Evolutionary conservation across 768 basidiomycete genomes (phyloP).

Genomic region (Tulasnella sp.): DNA sequence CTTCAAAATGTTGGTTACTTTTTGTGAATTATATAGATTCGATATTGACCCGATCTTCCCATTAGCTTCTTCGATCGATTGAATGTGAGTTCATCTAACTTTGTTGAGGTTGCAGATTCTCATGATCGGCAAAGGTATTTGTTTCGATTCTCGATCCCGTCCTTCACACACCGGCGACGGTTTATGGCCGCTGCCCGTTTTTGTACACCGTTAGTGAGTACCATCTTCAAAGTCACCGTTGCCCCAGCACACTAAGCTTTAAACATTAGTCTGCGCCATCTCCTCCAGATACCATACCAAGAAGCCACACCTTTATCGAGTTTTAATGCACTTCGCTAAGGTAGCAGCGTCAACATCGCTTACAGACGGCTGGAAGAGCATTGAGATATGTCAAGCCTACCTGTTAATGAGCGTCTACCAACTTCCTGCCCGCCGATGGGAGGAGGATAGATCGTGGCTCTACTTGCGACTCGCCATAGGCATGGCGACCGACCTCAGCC

Average conservation of each 20-base stretch:
- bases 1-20: constrained; percentile 58
- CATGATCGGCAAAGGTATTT: constrained; percentile 35
- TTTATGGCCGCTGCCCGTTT: constrained; percentile 74
- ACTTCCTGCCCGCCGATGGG: constrained; percentile 71
- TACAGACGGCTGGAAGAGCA: constrained; percentile 74
- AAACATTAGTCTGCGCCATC: constrained; percentile 58
- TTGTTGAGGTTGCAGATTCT: not conserved
- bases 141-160: constrained; percentile 69
- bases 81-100: constrained; percentile 25
- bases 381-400: constrained; percentile 85
- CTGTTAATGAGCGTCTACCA: constrained; percentile 74
- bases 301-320: constrained; percentile 72
- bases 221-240: not conserved
- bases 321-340: constrained; percentile 82
- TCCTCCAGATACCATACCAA: constrained; percentile 68
- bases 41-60: constrained; percentile 3
- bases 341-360: constrained; percentile 68
- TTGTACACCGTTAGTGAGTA: constrained; percentile 73
- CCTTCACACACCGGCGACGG: constrained; percentile 59
- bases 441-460: constrained; percentile 82
- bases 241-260: not conserved
- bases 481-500: constrained; percentile 79
- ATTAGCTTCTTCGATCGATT: constrained; percentile 64
- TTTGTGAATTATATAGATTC: constrained; percentile 5
- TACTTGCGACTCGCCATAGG: constrained; percentile 83